Base-by-base conservation (phyloP, 768 basidiomycete genomes). In the Lentinula raphanica region DNA sequence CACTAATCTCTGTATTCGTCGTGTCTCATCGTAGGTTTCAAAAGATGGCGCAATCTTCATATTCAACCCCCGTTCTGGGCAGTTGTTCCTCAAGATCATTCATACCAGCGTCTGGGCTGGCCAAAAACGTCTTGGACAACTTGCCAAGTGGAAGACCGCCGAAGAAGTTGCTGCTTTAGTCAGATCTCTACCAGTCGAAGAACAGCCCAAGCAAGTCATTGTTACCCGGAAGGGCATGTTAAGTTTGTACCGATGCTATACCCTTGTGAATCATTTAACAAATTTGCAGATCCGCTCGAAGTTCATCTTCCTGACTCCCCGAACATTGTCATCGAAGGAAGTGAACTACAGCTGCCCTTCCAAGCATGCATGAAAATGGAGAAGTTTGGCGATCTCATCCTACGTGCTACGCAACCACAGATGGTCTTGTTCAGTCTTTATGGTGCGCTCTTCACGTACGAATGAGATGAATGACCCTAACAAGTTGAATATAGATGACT, bases 41-140 rank as follows among this genome's bases (percentile, higher is more conserved):
- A 6, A 58, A 90, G 89, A 96, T 67, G 93, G 93, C 27, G 94
- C 94, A 7, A 97, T 96, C 73, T 97, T 98, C 78, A 98, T 99
- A 69, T 98, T 98, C 82, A 98, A 98, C 75, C 97, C 97, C 63
- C 89, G 97, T 53, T 97, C 97, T 27, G 97, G 97, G 28, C 97
- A 99, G 66, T 74, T 98, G 35, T 98, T 98, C 86, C 73, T 99
- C 72, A 99, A 99, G 79, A 89, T 99, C 73, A 99, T 99, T 61
- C 97, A 99, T 71, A 99, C 97, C 2, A 98, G 95, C 67, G 97
- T 98, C n/a, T 99, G 97, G 97, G 97, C 97, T 58, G 97, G 97
- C 67, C 97, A 99, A 74, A 99, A 99, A 73, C 97, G 97, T 88
- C 85, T 99, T 49, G 97, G 97, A 58, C 97, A 99, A 73, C 82